Evolutionary conservation across 768 basidiomycete species (phyloP), one percentile per base, ranked within the genome.

Genomic region (Lactarius hengduanensis): DNA sequence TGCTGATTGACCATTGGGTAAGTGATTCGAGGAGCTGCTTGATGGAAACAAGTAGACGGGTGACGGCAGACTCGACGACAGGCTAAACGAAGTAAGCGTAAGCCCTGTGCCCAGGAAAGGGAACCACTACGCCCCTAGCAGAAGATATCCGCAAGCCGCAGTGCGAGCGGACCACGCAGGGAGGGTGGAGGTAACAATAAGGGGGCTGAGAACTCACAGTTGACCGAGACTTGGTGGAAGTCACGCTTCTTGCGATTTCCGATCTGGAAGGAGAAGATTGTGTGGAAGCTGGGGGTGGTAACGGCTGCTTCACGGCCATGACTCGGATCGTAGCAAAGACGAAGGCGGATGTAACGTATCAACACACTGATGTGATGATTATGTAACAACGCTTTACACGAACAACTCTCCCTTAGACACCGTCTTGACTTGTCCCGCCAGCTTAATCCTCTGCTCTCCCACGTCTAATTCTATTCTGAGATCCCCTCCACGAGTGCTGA

Each of bases 11-110:
- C 94, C 94, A 97, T 78, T 84, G 79, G 7, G 91, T 93, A 63
- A 97, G 82, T 1, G 91, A 83, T 75, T 97, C 95, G 43, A 99
- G 82, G n/a, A 99, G 86, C 69, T 92, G 86, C 75, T 98, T 96
- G 70, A 98, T 98, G 36, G 94, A 89, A 2, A 99, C 94, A 30
- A 99, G 83, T 13, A 98, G 84, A 59, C 93, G 85, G 22, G 96
- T 97, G 40, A 97, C 95, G 26, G 92, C 88, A 41, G 92, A 90
- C 76, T 97, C 96, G 64, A 96, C 91, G 2, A 87, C 87, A 64
- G 89, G 90, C 87, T 91, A 36, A 28, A 63, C 36, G 18, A 36
- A 58, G 36, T 32, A 3, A 40, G 38, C 15, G 61, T 63, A 38
- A 63, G 53, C 22, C 20, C 43, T 2, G 50, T 16, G 47, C 2